Percentiles rank a stretch among this genome's conserved stretches.
These are phyloP conservation scores for Patellaria atrata DNA, from an alignment of 495 filamentous ascomycete species.

Conservation along the genomic window DNA sequence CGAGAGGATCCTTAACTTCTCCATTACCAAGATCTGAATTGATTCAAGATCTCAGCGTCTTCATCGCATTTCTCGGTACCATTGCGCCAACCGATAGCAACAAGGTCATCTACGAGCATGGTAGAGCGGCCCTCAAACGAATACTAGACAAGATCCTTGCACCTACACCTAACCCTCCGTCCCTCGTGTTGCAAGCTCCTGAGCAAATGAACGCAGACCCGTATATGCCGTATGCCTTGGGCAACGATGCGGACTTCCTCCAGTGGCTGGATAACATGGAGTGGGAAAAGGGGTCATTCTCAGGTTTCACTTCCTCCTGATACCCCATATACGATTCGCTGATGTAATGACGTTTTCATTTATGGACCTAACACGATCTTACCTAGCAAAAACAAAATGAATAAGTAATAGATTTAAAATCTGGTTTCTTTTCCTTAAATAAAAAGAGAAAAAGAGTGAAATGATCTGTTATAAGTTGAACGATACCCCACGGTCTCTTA, in stretches of 20 bases:
- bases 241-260: slow-evolving; percentile 26
- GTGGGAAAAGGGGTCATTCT: slow-evolving; percentile 27
- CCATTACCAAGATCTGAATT: slow-evolving; percentile 42
- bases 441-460: too few relatives aligned
- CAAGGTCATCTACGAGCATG: slow-evolving; percentile 36
- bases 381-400: too few relatives aligned
- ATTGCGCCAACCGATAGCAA: slow-evolving; percentile 41
- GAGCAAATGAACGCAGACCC: slow-evolving; percentile 13
- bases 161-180: slow-evolving; percentile 4
- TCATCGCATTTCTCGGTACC: slow-evolving; percentile 44
- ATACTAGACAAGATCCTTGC: slow-evolving; percentile 34
- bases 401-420: too few relatives aligned
- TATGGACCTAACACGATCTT: too few relatives aligned
- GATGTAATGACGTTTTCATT: too few relatives aligned
- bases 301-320: too few relatives aligned
- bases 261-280: slow-evolving; percentile 27
- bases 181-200: slow-evolving; percentile 1
- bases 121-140: slow-evolving; percentile 29
- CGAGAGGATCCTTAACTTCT: slow-evolving; percentile 23
- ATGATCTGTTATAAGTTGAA: too few relatives aligned
- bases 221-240: slow-evolving; percentile 12
- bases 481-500: too few relatives aligned
- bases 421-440: too few relatives aligned
- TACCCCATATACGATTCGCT: too few relatives aligned
- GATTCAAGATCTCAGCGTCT: slow-evolving; percentile 49